These are phyloP conservation scores for Cutaneotrichosporon daszewskae DNA, from an alignment of 1,284 basidiomycete genomes.

Conservation along the genomic window DNA sequence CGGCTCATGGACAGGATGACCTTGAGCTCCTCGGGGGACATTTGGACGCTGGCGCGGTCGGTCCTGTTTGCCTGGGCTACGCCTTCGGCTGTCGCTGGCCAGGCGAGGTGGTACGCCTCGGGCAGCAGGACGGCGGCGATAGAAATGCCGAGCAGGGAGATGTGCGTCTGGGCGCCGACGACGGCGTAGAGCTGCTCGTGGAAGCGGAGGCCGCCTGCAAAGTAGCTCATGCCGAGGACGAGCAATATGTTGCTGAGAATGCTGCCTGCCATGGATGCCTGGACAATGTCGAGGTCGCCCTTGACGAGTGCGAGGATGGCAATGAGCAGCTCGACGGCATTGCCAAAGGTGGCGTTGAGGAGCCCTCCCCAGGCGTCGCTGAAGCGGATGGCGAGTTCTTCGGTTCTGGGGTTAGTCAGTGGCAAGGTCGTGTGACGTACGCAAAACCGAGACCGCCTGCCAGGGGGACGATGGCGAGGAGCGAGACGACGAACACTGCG, in stretches of 20 bases:
- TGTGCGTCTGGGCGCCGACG: conserved; percentile 71
- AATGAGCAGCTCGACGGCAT: conserved; percentile 52
- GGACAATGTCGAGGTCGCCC: conserved; percentile 75
- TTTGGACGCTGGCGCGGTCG: conserved; percentile 2
- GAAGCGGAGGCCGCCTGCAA: conserved; percentile 56
- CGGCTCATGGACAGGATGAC: conserved; percentile 49
- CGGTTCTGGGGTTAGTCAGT: conserved; percentile 33
- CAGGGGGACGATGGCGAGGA: conserved; percentile 51
- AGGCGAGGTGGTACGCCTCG: conserved; percentile 56
- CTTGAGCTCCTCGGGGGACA: conserved; percentile 29
- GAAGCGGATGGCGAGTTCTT: conserved; percentile 49
- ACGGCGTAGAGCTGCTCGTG: conserved; percentile 60
- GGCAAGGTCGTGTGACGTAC: no score
- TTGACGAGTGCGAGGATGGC: conserved; percentile 75
- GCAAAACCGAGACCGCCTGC: conserved; percentile 50
- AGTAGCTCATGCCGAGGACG: conserved; percentile 68
- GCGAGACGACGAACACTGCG: conserved; percentile 66
- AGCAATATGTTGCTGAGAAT: conserved; percentile 64
- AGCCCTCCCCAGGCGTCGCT: conserved; percentile 50
- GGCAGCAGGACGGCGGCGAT: conserved; percentile 68
- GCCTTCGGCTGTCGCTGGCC: conserved; percentile 25
- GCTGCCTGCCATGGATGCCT: conserved; percentile 61
- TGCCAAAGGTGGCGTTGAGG: conserved; percentile 50
- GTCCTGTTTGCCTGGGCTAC: conserved; percentile 2
- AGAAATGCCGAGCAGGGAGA: conserved; percentile 68